These are phyloP conservation scores for Mucor mucedo DNA, from an alignment of 371 early-diverging fungal species.

Conservation along the genomic window DNA sequence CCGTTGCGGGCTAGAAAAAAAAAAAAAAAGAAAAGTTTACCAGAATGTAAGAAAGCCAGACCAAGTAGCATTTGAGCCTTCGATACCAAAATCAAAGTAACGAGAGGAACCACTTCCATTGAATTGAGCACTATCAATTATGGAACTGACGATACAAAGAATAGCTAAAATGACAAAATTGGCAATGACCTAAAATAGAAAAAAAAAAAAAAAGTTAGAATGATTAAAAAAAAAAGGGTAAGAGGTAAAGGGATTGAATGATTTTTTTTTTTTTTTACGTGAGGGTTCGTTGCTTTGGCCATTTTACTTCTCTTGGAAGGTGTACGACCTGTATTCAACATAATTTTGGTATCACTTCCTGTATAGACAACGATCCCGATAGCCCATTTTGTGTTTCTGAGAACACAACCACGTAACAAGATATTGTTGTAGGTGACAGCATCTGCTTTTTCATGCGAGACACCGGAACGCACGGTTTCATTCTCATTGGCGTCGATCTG, in stretches of 20 bases:
- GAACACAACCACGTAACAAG: constrained; percentile 88
- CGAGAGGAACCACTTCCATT: constrained; percentile 35
- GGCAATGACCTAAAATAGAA: constrained; percentile 47
- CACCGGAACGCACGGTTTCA: constrained; percentile 23
- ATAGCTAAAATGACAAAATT: constrained; percentile 52
- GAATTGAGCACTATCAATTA: constrained; percentile 65
- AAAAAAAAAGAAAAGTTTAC: constrained; percentile 19
- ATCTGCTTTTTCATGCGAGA: constrained; percentile 51
- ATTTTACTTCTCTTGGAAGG: constrained; percentile 95
- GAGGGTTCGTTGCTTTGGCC: constrained; percentile 93
- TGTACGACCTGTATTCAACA: constrained; percentile 86
- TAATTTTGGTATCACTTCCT: constrained; percentile 92
- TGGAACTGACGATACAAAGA: constrained; percentile 65
- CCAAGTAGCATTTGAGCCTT: constrained; percentile 36
- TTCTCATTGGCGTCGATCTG: constrained; percentile 29
- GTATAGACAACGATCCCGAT: constrained; percentile 87
- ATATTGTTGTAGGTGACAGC: constrained; percentile 68
- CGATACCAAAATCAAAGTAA: constrained; percentile 43
- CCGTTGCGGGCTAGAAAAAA: too few relatives aligned
- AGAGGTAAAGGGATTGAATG: not conserved
- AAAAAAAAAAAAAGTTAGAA: not conserved
- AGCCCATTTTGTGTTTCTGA: constrained; percentile 89
- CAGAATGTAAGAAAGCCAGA: constrained; percentile 58
- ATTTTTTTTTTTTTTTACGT: constrained; percentile 58
- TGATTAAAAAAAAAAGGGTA: too few relatives aligned